phyloP scores from a whole-genome alignment of 108 stramenopile species.

The Nannochloropsis gaditana region DNA sequence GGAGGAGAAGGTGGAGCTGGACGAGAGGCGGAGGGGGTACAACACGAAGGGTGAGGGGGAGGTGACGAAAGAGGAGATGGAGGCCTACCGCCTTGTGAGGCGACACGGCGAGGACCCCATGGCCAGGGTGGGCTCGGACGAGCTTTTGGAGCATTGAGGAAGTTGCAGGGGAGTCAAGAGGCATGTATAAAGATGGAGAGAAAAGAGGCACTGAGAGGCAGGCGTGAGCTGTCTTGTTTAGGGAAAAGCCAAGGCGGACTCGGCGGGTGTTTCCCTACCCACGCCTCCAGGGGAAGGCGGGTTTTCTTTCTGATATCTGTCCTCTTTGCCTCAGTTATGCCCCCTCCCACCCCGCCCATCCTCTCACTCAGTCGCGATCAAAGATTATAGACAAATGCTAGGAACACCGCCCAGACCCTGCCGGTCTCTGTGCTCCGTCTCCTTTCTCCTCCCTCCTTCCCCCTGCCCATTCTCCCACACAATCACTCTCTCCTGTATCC shows the following conservation, averaged over 20 bases:
- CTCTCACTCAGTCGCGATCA: not conserved
- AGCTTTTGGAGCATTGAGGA: conserved; percentile 41
- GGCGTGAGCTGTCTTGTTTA: no score
- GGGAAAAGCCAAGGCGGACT: not conserved
- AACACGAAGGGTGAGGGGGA: conserved; percentile 64
- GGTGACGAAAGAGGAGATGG: conserved; percentile 90
- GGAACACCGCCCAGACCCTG: not conserved
- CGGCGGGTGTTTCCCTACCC: not conserved
- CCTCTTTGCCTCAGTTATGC: not conserved
- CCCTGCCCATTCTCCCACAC: not conserved
- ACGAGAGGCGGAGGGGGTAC: conserved; percentile 72
- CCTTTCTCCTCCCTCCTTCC: not conserved
- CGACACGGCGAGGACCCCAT: conserved; percentile 66
- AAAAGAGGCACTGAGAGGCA: not conserved
- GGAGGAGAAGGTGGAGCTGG: conserved; percentile 42
- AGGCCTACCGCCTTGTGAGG: conserved; percentile 81
- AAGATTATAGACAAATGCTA: not conserved
- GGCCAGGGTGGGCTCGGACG: conserved; percentile 65
- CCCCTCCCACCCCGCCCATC: not conserved
- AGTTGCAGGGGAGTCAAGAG: not conserved
- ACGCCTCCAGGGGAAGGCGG: not conserved
- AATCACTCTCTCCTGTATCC: not conserved
- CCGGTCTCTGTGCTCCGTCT: not conserved
- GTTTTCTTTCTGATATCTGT: not conserved
- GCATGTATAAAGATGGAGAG: not conserved